Conservation (phyloP, 441 rosid species). For the Pelargonium fulgidum region DNA sequence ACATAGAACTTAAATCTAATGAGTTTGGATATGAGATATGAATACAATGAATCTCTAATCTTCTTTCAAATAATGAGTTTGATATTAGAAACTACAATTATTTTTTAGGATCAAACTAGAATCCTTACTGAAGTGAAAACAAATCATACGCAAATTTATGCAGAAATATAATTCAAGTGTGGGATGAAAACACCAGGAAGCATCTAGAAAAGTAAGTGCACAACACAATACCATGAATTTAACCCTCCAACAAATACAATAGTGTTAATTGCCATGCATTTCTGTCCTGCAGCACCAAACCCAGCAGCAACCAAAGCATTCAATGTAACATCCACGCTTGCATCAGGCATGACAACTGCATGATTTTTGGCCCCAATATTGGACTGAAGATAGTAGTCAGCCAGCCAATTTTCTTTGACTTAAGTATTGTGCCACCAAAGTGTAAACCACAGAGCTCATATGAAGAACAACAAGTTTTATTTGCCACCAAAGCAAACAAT, state of each 20-base stretch:
- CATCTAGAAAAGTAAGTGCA: neutral
- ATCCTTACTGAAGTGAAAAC: no score
- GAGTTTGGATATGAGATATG: no score
- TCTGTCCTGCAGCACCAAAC: slow-evolving; percentile 57
- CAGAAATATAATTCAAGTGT: no score
- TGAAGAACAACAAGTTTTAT: no score
- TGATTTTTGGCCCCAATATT: slow-evolving; percentile 47
- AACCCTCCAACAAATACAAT: slow-evolving; percentile 52
- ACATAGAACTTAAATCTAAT: no score
- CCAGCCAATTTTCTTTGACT: slow-evolving; percentile 3
- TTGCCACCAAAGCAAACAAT: neutral
- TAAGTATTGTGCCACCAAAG: neutral
- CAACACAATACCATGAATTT: slow-evolving; percentile 34
- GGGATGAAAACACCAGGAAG: no score
- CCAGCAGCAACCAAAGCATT: slow-evolving; percentile 48
- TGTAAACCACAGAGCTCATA: neutral
- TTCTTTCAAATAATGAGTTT: no score
- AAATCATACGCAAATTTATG: neutral
- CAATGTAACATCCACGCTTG: slow-evolving; percentile 47
- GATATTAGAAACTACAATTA: no score
- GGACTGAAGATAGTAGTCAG: slow-evolving; percentile 24
- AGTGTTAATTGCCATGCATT: slow-evolving; percentile 40
- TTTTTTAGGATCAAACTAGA: no score
- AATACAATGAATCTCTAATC: no score
- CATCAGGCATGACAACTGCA: slow-evolving; percentile 61